Base-by-base conservation (phyloP, 139 green algal genomes). In the Ulvella scutata region DNA sequence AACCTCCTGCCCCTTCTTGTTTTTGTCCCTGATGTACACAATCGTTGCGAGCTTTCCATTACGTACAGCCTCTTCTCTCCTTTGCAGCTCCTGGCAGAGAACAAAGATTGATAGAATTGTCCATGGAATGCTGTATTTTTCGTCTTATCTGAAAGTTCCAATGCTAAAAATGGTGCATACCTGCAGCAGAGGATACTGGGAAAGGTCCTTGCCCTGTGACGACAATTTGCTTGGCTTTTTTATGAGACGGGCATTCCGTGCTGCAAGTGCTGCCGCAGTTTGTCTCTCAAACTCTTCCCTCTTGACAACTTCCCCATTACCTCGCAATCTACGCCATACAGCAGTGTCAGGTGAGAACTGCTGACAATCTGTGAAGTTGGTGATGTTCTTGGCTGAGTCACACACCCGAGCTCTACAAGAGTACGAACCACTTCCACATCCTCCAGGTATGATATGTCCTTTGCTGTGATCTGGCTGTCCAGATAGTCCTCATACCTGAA, bases 401-500 rank as follows among this genome's bases (percentile, higher is more conserved):
- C 82, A 33, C 61, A 92, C 89, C 90, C 89, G 2, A 94, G 81
- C 62, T 96, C 89, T 6, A 94, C 89, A 7, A 96, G 82, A 23
- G 90, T 88, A 3, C 87, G 72, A 4, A 90, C 92, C 2, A 92
- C 78, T 59, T 91, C 87, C 3, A 90, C 81, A 67, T 93, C 86
- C 28, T 92, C 89, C 2, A 97, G 78, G 79, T 96, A 96, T 43
- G 88, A 94, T 62, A 95, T 79, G 79, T 97, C 92, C 0, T 83
- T 89, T 36, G 78, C 62, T 4, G 87, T 96, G 26, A 97, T 92
- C 59, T 94, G 87, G 38, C 85, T 92, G 83, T 92, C 84, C 34
- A 97, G 78, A 75, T 96, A 97, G 43, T 91, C 92, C 40, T 96
- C 92, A 62, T 97, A 97, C 20, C 88, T 97, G 86, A 72, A 75